Evolutionary conservation across 1,284 basidiomycete genomes (phyloP).

Genomic region (Trichosporon faecale): DNA sequence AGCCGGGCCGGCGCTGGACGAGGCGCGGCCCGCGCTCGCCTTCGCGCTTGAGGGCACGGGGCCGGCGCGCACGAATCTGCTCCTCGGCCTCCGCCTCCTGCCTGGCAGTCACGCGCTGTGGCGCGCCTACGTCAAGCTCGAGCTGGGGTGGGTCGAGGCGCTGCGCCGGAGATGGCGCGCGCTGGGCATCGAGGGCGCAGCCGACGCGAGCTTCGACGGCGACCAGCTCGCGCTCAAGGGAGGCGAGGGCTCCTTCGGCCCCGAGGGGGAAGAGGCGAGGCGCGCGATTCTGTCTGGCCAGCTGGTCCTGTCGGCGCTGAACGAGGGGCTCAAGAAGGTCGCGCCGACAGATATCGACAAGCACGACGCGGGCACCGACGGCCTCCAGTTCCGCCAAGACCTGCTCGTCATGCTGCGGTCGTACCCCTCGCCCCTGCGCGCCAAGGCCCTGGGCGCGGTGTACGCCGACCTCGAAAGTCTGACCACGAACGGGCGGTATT

Average conservation of each 20-base stretch:
- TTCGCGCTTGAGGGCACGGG: conserved; percentile 50
- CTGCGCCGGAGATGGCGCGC: conserved; percentile 76
- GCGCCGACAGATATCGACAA: conserved; percentile 6
- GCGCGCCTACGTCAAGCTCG: conserved; percentile 86
- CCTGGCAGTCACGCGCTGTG: conserved; percentile 69
- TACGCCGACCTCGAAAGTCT: conserved; percentile 40
- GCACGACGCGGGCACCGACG: conserved; percentile 20
- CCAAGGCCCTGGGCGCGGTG: conserved; percentile 36
- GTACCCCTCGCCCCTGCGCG: conserved; percentile 49
- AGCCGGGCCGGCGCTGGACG: neutral
- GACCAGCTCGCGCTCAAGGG: conserved; percentile 34
- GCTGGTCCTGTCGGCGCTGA: conserved; percentile 47
- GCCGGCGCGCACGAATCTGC: conserved; percentile 75
- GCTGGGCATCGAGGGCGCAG: conserved; percentile 44
- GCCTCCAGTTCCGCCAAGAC: conserved; percentile 37
- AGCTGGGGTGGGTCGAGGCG: conserved; percentile 81
- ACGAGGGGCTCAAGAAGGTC: conserved; percentile 40
- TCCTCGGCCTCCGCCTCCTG: conserved; percentile 78
- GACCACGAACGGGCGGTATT: conserved; percentile 4
- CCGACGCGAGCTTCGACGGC: conserved; percentile 17
- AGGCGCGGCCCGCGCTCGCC: conserved; percentile 21
- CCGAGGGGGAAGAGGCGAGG: conserved; percentile 49
- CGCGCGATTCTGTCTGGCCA: conserved; percentile 50
- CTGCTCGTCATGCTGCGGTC: conserved; percentile 40
- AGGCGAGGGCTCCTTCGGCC: conserved; percentile 50